A percentile compares a stretch with the other conserved stretches of the same genome.
Evolutionary conservation across 2,329 filamentous ascomycete genomes (phyloP).

Genomic region (Helotiales sp.): DNA sequence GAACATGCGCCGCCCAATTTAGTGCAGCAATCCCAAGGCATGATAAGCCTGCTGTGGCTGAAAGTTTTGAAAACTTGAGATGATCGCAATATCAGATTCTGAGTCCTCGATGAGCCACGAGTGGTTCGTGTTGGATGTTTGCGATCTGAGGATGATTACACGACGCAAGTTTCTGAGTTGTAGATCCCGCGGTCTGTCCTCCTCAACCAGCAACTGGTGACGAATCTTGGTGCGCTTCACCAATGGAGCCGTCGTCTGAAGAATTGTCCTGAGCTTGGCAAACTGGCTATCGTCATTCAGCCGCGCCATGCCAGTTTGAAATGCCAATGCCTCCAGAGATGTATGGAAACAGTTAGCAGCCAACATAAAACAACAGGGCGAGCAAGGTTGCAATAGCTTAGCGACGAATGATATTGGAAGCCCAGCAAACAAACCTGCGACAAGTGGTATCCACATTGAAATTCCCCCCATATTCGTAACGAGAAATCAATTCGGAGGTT

Average conservation of each 20-base stretch:
- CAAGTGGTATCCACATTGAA: not conserved
- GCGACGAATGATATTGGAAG: not conserved
- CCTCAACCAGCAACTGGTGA: constrained; percentile 27
- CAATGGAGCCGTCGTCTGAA: constrained; percentile 17
- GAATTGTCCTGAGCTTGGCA: not conserved
- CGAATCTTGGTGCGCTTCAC: constrained; percentile 26
- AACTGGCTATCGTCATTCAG: constrained; percentile 7
- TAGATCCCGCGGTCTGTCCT: constrained; percentile 13
- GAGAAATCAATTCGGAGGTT: not conserved
- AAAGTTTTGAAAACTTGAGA: not conserved
- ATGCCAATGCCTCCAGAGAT: constrained; percentile 1
- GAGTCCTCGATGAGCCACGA: not conserved
- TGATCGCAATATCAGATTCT: not conserved
- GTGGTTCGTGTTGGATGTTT: not conserved
- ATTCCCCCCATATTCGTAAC: not conserved
- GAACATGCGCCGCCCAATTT: not conserved
- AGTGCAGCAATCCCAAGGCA: not conserved
- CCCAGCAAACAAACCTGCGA: not conserved
- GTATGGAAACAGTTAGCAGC: not conserved
- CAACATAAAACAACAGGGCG: constrained; percentile 6
- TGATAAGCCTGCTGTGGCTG: not conserved
- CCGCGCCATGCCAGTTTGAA: not conserved
- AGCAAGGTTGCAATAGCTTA: not conserved
- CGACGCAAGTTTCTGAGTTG: constrained; percentile 25
- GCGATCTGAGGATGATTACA: constrained; percentile 24